Evolutionary conservation across 1,284 basidiomycete species (phyloP).

Genomic region (Trichosporon sp.): DNA sequence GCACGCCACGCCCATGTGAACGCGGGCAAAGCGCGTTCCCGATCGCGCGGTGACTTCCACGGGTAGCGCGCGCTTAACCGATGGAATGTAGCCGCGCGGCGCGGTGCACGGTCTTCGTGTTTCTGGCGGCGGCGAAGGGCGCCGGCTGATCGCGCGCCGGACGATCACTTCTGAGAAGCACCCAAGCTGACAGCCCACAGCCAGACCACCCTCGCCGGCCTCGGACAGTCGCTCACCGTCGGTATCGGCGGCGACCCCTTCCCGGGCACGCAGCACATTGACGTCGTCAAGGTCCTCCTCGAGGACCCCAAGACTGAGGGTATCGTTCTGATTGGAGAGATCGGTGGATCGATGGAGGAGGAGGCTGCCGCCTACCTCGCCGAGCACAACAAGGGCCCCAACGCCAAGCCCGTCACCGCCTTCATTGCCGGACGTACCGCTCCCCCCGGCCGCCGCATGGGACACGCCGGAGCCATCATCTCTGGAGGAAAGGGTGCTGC

Average conservation of each 20-base stretch:
- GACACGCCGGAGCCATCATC: constrained; percentile 97
- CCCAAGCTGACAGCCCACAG: constrained; percentile 54
- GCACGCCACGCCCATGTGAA: neutral
- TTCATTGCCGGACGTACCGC: constrained; percentile 98
- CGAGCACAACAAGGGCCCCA: constrained; percentile 80
- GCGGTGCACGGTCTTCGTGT: neutral
- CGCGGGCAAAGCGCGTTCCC: neutral
- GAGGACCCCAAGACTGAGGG: constrained; percentile 89
- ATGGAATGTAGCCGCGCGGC: too few relatives aligned
- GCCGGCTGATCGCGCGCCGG: neutral
- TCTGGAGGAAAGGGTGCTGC: constrained; percentile 96
- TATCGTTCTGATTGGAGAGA: constrained; percentile 98
- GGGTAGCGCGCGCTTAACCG: too few relatives aligned
- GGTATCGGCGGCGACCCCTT: constrained; percentile 99
- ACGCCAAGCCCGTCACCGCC: constrained; percentile 92
- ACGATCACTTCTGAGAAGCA: neutral
- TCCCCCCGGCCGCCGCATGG: constrained; percentile 96
- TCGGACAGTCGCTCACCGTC: constrained; percentile 93
- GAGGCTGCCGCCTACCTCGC: constrained; percentile 96
- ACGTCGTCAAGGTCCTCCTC: constrained; percentile 94
- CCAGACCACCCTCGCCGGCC: constrained; percentile 83
- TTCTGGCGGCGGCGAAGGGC: neutral
- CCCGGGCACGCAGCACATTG: constrained; percentile 77
- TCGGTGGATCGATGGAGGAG: constrained; percentile 99
- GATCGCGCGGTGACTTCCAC: neutral